Percentiles rank a stretch among this genome's conserved stretches.
These are phyloP conservation scores for Russula brevipes DNA, from an alignment of 768 basidiomycete genomes.

Conservation along the genomic window DNA sequence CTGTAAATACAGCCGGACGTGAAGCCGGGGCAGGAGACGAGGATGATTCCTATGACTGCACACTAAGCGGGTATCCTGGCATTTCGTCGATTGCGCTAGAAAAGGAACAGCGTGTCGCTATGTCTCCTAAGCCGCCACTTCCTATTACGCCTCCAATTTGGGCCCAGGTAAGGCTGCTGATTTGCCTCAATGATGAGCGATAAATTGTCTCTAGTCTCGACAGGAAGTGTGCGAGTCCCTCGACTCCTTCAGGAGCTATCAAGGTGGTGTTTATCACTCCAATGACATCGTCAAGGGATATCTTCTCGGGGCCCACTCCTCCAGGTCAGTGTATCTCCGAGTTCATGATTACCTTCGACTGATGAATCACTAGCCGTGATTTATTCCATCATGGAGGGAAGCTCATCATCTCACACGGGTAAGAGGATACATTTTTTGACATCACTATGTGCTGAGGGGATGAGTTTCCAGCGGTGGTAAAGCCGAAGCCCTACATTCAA, in stretches of 20 bases:
- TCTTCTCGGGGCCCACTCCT: conserved; percentile 64
- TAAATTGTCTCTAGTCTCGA: conserved; percentile 49
- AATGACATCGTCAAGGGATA: conserved; percentile 66
- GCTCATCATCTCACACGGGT: conserved; percentile 84
- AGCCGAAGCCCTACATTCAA: conserved; percentile 49
- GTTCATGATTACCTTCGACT: conserved; percentile 11
- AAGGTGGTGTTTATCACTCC: conserved; percentile 69
- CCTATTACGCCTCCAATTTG: conserved; percentile 38
- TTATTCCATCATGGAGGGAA: conserved; percentile 57
- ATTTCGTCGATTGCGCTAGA: neutral
- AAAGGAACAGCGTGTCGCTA: neutral
- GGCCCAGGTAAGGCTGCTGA: conserved; percentile 37
- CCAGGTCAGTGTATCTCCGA: conserved; percentile 43
- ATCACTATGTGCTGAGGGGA: neutral
- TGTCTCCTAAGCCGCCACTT: conserved; percentile 28
- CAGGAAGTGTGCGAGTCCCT: conserved; percentile 82
- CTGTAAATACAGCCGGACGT: neutral
- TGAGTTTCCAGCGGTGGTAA: conserved; percentile 55
- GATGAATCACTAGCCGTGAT: conserved; percentile 52
- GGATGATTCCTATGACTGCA: neutral
- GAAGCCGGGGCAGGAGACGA: neutral
- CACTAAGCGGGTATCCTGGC: neutral
- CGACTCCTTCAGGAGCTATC: conserved; percentile 70
- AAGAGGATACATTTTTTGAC: conserved; percentile 24
- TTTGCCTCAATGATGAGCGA: neutral